Base-by-base conservation (phyloP, 148 eudicot species). In the Chenopodium berlandieri region DNA sequence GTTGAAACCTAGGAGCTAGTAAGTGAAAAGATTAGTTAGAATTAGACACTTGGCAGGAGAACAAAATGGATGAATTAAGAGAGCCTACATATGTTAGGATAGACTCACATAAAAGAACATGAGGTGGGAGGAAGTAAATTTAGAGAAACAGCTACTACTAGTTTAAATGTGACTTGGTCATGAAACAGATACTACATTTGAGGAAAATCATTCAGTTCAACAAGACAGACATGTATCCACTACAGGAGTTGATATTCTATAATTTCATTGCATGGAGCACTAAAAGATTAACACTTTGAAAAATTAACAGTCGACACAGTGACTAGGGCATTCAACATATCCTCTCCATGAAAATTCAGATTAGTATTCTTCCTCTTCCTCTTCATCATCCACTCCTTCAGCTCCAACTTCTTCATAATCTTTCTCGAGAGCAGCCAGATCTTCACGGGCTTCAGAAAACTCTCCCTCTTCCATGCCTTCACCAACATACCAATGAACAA, bases 391-490 rank as follows among this genome's bases (percentile, higher is more conserved):
- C 16, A 83, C 89, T 27, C 89, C 89, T 70, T 87, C 87, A 16
- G 89, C 89, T n/a, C 87, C 89, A 63, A 87, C 89, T 78, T 87
- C 89, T 75, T 87, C 89, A 23, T 87, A 87, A 60, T 87, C 89
- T 68, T 84, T 87, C 79, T 85, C 87, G 12, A 84, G 87, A 9
- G 87, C 87, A 71, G 87, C 89, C 65, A 87, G 82, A 85, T 87
- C 89, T 71, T 87, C 89, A 34, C 89, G 83, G 7, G 87, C 89
- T 78, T 87, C 89, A 8, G 89, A 87, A 75, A 87, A 87, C 78
- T 87, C 89, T 75, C 89, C 89, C 66, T 87, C 89, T 70, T 87
- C 89, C 89, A 87, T 85, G 48, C 89, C 89, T 78, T 87, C 89
- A 9, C 89, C 89, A 25, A 87, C 89, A 64, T 87, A 87, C 89